These are phyloP conservation scores for Iris macrosiphon DNA, from an alignment of 106 monocot genomes.

Conservation along the genomic window DNA sequence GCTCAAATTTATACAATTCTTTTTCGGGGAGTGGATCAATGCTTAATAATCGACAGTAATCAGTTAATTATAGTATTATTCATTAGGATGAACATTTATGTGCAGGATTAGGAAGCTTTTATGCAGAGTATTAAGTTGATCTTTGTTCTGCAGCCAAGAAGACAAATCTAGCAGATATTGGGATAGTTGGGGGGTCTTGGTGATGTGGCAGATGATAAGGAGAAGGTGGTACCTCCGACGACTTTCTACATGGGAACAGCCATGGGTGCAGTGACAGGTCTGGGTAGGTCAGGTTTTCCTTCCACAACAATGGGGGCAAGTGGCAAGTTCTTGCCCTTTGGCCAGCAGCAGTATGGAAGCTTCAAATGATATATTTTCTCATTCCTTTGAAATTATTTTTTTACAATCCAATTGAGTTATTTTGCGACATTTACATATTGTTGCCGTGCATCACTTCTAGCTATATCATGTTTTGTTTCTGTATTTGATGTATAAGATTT, in stretches of 20 bases:
- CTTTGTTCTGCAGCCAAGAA: constrained; percentile 66
- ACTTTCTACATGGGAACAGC: constrained; percentile 26
- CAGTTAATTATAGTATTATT: no score
- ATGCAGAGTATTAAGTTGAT: background rate
- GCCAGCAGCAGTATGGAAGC: constrained; percentile 22
- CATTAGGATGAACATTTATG: no score
- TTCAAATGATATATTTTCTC: constrained; percentile 21
- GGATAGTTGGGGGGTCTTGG: constrained; percentile 62
- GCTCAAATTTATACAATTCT: no score
- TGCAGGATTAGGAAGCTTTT: no score
- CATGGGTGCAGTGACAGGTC: constrained; percentile 31
- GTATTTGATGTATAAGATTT: no score
- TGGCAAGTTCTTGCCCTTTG: constrained; percentile 11
- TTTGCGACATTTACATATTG: background rate
- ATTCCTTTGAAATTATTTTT: background rate
- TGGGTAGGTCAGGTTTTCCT: constrained; percentile 18
- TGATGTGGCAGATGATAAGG: constrained; percentile 36
- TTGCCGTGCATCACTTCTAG: background rate
- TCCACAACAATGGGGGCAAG: constrained; percentile 21
- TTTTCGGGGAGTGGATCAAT: no score
- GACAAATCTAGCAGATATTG: constrained; percentile 63
- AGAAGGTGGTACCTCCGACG: constrained; percentile 18
- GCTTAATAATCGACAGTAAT: no score
- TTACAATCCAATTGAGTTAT: background rate
- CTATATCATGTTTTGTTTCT: background rate